A percentile compares a stretch with the other conserved stretches of the same genome.
Conservation (phyloP, 2,329 filamentous ascomycete species). For the Teratosphaeria pseudoeucalypti region DNA sequence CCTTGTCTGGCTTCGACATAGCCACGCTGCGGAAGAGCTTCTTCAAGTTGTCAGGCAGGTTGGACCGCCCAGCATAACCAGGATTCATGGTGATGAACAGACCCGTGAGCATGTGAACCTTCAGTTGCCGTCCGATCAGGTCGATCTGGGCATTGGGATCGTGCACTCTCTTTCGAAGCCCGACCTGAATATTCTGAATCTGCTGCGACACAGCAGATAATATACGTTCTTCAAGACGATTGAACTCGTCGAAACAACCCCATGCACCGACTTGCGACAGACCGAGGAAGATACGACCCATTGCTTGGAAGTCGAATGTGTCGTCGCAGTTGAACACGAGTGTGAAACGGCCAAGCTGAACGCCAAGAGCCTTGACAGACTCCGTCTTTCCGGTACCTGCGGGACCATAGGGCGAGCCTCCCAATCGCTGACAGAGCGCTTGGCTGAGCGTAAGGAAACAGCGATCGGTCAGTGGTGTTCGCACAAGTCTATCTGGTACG, state of each 20-base stretch:
- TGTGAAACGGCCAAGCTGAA: conserved; percentile 93
- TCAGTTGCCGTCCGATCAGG: conserved; percentile 79
- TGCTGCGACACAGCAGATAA: conserved; percentile 97
- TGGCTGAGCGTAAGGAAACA: conserved; percentile 98
- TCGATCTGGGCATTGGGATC: conserved; percentile 86
- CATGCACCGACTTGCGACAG: conserved; percentile 98
- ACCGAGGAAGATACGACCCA: conserved; percentile 98
- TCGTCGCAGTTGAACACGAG: conserved; percentile 99
- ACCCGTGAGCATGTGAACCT: conserved; percentile 84
- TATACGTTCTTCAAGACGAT: conserved; percentile 94
- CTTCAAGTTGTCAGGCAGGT: conserved; percentile 97
- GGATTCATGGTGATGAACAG: conserved; percentile 99
- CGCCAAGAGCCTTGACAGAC: conserved; percentile 93
- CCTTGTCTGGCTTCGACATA: conserved; percentile 99
- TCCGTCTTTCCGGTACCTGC: conserved; percentile 98
- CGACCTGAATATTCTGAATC: conserved; percentile 97
- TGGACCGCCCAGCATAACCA: conserved; percentile 94
- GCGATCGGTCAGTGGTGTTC: conserved; percentile 91
- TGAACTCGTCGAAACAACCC: conserved; percentile 99
- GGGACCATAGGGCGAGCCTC: conserved; percentile 93
- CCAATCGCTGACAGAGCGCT: conserved; percentile 85
- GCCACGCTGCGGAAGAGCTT: conserved; percentile 98
- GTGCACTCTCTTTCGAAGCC: conserved; percentile 71
- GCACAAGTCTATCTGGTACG: conserved; percentile 88
- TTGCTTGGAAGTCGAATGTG: conserved; percentile 98